Evolutionary conservation across 495 filamentous ascomycete species (phyloP).

Genomic region (Podospora pseudopauciseta): DNA sequence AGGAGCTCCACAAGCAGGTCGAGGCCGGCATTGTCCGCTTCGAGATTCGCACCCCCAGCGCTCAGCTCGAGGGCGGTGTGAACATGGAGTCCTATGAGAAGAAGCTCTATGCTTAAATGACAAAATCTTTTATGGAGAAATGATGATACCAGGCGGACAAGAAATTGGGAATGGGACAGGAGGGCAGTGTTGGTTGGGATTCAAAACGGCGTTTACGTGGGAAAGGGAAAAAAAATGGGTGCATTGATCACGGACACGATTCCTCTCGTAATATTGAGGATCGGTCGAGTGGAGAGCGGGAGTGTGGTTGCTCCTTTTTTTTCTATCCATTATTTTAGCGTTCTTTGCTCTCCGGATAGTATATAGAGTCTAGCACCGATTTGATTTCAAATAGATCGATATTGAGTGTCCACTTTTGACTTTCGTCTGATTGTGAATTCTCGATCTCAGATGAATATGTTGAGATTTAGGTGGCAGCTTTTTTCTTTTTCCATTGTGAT

Average conservation of each 20-base stretch:
- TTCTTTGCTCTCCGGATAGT: not conserved
- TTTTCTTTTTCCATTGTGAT: not conserved
- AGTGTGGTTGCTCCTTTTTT: not conserved
- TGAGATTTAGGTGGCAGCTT: too few species aligned
- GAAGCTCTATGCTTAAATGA: conserved; percentile 84
- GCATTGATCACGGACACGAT: not conserved
- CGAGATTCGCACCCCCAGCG: conserved; percentile 89
- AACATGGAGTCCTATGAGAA: conserved; percentile 99
- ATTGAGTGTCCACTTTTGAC: not conserved
- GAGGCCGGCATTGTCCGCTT: conserved; percentile 77
- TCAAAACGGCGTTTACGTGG: conserved; percentile 17
- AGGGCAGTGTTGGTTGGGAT: conserved; percentile 7
- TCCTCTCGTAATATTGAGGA: conserved; percentile 12
- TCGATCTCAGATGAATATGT: too few species aligned
- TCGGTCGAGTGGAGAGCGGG: not conserved
- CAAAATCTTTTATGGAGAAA: conserved; percentile 6
- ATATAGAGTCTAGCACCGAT: not conserved
- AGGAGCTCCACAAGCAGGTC: conserved; percentile 72
- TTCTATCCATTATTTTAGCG: not conserved
- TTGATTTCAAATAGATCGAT: not conserved
- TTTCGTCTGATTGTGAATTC: not conserved
- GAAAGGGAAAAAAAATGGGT: not conserved
- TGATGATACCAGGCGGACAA: conserved; percentile 2
- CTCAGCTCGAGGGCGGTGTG: conserved; percentile 91
- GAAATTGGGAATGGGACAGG: conserved; percentile 1